Percentiles rank a stretch among this genome's conserved stretches.
These are phyloP conservation scores for Lipomyces mesembrius DNA, from an alignment of 805 yeast genomes.

Conservation along the genomic window DNA sequence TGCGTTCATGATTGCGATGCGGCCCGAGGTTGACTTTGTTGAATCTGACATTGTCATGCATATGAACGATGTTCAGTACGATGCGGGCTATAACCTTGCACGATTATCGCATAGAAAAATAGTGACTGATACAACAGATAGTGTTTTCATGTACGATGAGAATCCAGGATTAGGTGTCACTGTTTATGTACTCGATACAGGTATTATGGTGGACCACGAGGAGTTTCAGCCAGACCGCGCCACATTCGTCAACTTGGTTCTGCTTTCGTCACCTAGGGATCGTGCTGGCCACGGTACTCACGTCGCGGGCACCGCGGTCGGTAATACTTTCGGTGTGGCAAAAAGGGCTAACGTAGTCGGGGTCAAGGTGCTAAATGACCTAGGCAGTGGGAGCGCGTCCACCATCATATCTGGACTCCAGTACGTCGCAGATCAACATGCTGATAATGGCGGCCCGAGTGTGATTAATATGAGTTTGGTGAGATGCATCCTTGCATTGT, in stretches of 20 bases:
- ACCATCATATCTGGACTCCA: constrained; percentile 86
- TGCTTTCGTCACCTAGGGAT: constrained; percentile 49
- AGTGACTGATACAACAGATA: constrained; percentile 11
- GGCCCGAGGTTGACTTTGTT: constrained; percentile 28
- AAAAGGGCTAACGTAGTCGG: constrained; percentile 79
- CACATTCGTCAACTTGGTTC: constrained; percentile 42
- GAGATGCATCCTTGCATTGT: constrained; percentile 54
- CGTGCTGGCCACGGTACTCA: constrained; percentile 96
- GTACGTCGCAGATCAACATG: constrained; percentile 75
- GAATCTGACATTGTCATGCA: constrained; percentile 22
- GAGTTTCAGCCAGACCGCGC: constrained; percentile 69
- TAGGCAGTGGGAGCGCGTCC: constrained; percentile 83
- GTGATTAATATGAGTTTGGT: constrained; percentile 77
- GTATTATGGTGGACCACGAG: constrained; percentile 72
- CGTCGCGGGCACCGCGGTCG: constrained; percentile 94
- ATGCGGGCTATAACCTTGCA: constrained; percentile 32
- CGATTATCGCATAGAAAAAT: constrained; percentile 24
- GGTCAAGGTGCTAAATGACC: constrained; percentile 75
- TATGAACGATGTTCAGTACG: constrained; percentile 19
- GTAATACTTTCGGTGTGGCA: constrained; percentile 80
- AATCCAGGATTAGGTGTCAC: constrained; percentile 32
- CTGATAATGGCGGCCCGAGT: constrained; percentile 37
- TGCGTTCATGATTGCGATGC: constrained; percentile 25
- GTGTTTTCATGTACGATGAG: constrained; percentile 16
- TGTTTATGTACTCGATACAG: constrained; percentile 88